Conservation (phyloP, 495 filamentous ascomycete species). For the Penicillium lagena region DNA sequence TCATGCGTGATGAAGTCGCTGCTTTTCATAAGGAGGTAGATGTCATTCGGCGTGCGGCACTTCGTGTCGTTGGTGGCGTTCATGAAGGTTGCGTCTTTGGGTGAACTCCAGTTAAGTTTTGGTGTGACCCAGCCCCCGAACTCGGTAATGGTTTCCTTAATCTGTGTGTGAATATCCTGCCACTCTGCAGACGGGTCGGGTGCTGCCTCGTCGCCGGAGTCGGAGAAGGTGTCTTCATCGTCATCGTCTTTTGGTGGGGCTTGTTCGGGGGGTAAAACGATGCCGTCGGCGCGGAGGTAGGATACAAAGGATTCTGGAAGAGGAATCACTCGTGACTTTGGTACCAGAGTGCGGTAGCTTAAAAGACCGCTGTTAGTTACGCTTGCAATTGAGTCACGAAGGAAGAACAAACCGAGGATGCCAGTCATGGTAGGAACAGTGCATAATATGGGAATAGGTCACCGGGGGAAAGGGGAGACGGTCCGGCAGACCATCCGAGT, state of each 20-base stretch:
- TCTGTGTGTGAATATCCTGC: conserved; percentile 66
- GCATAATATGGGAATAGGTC: conserved; percentile 75
- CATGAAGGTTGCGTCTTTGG: conserved; percentile 97
- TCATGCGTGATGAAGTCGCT: conserved; percentile 93
- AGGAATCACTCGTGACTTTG: conserved; percentile 78
- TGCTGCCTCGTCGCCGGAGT: conserved; percentile 36
- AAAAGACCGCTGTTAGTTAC: neutral
- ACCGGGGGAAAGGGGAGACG: conserved; percentile 74
- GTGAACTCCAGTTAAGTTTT: conserved; percentile 95
- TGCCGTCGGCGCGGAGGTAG: conserved; percentile 90
- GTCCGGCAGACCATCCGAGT: conserved; percentile 13
- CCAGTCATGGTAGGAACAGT: conserved; percentile 94
- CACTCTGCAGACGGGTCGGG: conserved; percentile 52
- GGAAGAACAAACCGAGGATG: conserved; percentile 48
- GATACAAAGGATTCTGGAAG: conserved; percentile 66
- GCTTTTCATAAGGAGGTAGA: conserved; percentile 89
- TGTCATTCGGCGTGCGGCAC: conserved; percentile 78
- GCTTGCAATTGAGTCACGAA: conserved; percentile 1
- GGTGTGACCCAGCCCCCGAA: conserved; percentile 79
- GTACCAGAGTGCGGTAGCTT: conserved; percentile 73
- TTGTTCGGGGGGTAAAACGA: conserved; percentile 64
- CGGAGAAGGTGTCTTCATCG: conserved; percentile 30
- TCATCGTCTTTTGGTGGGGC: conserved; percentile 28
- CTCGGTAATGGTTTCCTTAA: conserved; percentile 68
- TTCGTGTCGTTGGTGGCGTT: conserved; percentile 82